Evolutionary conservation across 75 land plant species (phyloP).

Genomic region (Sequoia sempervirens): DNA sequence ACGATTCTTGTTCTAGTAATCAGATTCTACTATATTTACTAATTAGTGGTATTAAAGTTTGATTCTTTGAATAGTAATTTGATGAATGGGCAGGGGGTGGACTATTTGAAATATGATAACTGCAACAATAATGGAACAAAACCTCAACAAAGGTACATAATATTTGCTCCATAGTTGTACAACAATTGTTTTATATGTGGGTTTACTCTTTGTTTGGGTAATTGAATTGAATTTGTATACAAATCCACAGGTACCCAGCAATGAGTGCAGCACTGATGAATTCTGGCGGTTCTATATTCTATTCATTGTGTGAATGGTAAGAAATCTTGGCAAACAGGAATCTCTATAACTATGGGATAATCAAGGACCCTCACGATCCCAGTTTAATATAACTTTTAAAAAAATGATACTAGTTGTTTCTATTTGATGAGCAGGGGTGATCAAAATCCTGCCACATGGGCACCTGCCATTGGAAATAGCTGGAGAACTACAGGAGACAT

Average conservation of each 20-base stretch:
- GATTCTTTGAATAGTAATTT: neutral
- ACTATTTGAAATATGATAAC: slow-evolving; percentile 50
- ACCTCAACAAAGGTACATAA: slow-evolving; percentile 23
- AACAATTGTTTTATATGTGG: neutral
- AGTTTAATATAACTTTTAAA: neutral
- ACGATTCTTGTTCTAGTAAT: neutral
- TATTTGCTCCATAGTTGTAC: neutral
- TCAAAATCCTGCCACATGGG: slow-evolving; percentile 73
- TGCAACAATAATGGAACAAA: slow-evolving; percentile 22
- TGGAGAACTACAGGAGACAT: slow-evolving; percentile 81
- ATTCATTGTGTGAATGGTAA: slow-evolving; percentile 59
- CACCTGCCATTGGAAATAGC: slow-evolving; percentile 37
- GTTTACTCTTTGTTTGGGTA: neutral
- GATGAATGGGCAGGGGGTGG: slow-evolving; percentile 30
- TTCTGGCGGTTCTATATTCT: slow-evolving; percentile 40
- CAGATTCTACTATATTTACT: neutral
- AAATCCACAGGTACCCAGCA: slow-evolving; percentile 20
- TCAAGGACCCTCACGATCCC: too few species aligned
- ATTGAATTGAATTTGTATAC: neutral
- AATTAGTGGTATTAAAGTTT: neutral
- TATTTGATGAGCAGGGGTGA: slow-evolving; percentile 47
- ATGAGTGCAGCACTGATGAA: slow-evolving; percentile 38
- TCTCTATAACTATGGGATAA: neutral
- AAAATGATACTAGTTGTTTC: neutral
- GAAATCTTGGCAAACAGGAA: neutral